Conservation (phyloP, 805 yeast species). For the Lipomyces lipofer region DNA sequence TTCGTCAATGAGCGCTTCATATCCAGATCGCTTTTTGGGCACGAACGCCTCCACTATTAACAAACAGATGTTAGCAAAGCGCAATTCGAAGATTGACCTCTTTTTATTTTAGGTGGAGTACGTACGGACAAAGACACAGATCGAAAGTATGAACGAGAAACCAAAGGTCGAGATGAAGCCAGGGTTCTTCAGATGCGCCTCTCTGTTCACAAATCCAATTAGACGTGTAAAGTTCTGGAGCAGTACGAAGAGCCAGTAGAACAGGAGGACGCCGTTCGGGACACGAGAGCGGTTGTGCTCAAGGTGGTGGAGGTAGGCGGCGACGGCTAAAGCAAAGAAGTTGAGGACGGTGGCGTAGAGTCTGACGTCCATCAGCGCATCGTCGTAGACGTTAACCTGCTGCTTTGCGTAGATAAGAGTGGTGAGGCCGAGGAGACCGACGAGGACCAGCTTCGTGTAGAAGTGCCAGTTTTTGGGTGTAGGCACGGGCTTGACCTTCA, state of each 20-base stretch:
- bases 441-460: constrained; percentile 30
- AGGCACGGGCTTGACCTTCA: constrained; percentile 30
- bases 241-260: constrained; percentile 68
- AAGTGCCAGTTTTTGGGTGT: constrained; percentile 30
- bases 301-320: constrained; percentile 59
- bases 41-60: constrained; percentile 45
- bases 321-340: constrained; percentile 51
- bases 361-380: constrained; percentile 36
- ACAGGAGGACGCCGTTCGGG: constrained; percentile 65
- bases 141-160: constrained; percentile 25
- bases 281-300: constrained; percentile 68
- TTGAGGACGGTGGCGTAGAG: constrained; percentile 44
- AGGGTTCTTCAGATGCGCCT: constrained; percentile 22
- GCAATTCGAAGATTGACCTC: not conserved
- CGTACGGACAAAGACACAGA: constrained; percentile 23
- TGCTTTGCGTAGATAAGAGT: constrained; percentile 19
- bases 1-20: constrained; percentile 41
- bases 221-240: constrained; percentile 46
- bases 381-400: constrained; percentile 36
- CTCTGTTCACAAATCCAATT: constrained; percentile 43
- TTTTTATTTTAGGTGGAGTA: no score
- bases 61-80: constrained; percentile 32
- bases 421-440: constrained; percentile 32
- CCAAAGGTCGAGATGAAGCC: constrained; percentile 24
- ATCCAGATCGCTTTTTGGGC: constrained; percentile 40